Evolutionary conservation across 352 stramenopile genomes (phyloP).

Genomic region (Globisporangium middletonii): DNA sequence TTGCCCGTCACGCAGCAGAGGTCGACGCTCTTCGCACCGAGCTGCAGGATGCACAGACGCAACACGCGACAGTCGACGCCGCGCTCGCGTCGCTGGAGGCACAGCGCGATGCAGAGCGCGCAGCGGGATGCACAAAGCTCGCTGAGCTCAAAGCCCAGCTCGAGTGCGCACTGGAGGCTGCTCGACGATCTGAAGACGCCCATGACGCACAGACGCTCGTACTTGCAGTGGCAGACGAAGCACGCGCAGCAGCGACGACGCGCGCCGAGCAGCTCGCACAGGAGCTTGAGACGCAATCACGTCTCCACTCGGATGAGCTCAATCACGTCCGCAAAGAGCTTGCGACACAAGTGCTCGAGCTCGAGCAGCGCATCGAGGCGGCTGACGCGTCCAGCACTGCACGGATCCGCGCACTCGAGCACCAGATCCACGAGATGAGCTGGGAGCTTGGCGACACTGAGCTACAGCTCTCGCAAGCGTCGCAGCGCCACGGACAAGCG

Average conservation of each 20-base stretch:
- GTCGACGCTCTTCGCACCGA: background rate
- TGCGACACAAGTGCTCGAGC: background rate
- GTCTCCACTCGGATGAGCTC: background rate
- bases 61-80: background rate
- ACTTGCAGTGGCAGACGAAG: background rate
- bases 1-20: background rate
- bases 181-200: background rate
- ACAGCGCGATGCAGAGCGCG: background rate
- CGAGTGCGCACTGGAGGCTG: background rate
- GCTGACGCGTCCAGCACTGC: background rate
- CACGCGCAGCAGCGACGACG: background rate
- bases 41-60: background rate
- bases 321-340: background rate
- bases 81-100: background rate
- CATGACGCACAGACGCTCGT: conserved; percentile 4
- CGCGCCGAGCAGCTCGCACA: background rate
- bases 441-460: background rate
- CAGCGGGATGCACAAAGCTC: background rate
- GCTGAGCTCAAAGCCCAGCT: conserved; percentile 2
- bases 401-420: background rate
- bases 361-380: background rate
- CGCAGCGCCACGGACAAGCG: background rate
- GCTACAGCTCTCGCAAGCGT: background rate
- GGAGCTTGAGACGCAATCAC: background rate
- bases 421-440: conserved; percentile 2